Conservation (phyloP, 225 moss, liverwort and hornwort species). For the Lunularia cruciata region DNA sequence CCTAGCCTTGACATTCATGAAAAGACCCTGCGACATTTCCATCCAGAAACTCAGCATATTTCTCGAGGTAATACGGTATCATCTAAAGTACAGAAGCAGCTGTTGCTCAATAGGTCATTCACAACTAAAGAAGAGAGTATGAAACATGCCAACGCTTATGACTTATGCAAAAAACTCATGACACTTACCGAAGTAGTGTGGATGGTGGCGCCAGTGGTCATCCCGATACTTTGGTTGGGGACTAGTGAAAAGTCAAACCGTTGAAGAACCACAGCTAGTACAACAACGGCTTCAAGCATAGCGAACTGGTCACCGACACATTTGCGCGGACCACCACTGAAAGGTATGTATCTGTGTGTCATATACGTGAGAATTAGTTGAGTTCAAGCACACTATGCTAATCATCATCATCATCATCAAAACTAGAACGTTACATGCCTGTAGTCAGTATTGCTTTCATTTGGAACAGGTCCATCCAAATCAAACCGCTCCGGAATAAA, state of each 20-base stretch:
- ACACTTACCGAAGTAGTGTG: conserved; percentile 87
- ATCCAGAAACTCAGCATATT: not conserved
- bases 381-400: no score
- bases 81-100: no score
- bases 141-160: no score
- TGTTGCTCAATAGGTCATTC: no score
- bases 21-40: conserved; percentile 37
- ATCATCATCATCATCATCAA: no score
- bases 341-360: conserved; percentile 72
- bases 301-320: conserved; percentile 99
- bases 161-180: no score
- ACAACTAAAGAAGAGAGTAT: no score
- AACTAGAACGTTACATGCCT: conserved; percentile 56
- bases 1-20: conserved; percentile 36
- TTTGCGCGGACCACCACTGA: conserved; percentile 97
- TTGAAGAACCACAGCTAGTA: conserved; percentile 90
- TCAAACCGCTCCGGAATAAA: conserved; percentile 92
- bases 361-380: not conserved
- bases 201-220: conserved; percentile 99
- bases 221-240: conserved; percentile 83
- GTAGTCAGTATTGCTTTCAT: conserved; percentile 90
- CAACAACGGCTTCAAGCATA: conserved; percentile 87
- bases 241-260: conserved; percentile 82
- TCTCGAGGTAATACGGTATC: conserved; percentile 91
- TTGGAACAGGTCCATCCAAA: conserved; percentile 73